Evolutionary conservation across 257 asterid species (phyloP), one percentile per base, ranked within the genome.

Genomic region (Solanum pennellii): DNA sequence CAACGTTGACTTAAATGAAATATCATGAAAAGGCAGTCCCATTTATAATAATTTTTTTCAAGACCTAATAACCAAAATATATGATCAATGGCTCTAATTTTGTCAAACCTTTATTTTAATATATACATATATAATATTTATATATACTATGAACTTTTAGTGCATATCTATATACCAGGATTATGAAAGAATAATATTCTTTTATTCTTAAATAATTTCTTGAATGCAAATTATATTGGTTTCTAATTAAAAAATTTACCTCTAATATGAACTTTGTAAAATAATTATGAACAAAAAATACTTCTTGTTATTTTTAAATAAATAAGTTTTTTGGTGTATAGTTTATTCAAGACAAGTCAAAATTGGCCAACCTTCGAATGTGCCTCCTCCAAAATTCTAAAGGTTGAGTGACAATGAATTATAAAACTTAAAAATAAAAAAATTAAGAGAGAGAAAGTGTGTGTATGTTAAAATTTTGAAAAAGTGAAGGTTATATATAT

Each of bases 301-400:
- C 16, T 49, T 49, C 16, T 49, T 15, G 15, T 49, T 49, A 49
- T 14, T 49, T 14, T 11, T 44, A 44, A 56, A 56, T 56, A 18
- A 31, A 29, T 3, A 69, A 3, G 8, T 3, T 87, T 83, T 87
- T 89, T 87, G 90, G 90, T 59, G 83, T 88, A 91, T 89, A 85
- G 16, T 80, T 47, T 47, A 80, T 47, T 86, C 71, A 90, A 87
- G 41, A 56, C 49, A 93, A 86, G 94, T 92, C 95, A 92, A 93
- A 87, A 73, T 79, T 68, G 92, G 94, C 91, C 90, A 60, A 90
- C 92, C 93, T 89, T 93, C 88, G 71, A 88, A 56, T 52, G 87
- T 66, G 89, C 88, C 88, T 93, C 92, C 87, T 68, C 73, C 82
- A 90, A 88, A 86, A 84, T 82, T 91, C 39, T 39, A 25, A 86